Conservation (phyloP, 2,329 filamentous ascomycete genomes). For the Colletotrichum camelliae region DNA sequence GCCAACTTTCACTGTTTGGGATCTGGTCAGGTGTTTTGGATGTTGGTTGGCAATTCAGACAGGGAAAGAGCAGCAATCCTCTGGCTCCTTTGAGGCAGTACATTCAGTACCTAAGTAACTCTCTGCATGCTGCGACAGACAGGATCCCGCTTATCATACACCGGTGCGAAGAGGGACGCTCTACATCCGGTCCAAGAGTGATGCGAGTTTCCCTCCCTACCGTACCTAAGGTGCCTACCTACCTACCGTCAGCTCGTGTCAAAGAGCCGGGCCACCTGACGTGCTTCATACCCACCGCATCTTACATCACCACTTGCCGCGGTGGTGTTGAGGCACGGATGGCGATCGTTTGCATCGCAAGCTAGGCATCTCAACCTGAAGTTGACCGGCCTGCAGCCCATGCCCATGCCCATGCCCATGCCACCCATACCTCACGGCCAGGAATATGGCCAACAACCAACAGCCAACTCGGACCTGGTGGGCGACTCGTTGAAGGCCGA, state of each 20-base stretch:
- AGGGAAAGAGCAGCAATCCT: neutral
- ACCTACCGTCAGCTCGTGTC: neutral
- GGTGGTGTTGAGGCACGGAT: constrained; percentile 4
- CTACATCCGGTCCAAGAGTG: neutral
- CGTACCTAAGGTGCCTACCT: neutral
- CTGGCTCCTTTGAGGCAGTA: neutral
- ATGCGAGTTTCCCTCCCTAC: neutral
- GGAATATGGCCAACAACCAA: neutral
- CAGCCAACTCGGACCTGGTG: neutral
- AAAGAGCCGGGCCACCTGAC: constrained; percentile 5
- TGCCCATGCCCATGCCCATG: neutral
- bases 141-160: neutral
- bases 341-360: neutral
- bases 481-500: neutral
- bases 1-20: neutral
- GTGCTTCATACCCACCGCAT: neutral
- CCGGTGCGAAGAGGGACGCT: neutral
- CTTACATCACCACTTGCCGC: neutral
- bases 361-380: constrained; percentile 4
- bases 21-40: neutral
- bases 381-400: neutral
- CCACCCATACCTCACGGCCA: neutral
- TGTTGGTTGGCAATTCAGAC: neutral
- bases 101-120: neutral
- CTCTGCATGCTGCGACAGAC: neutral